These are phyloP conservation scores for Auriscalpium vulgare DNA, from an alignment of 768 basidiomycete genomes.

Conservation along the genomic window DNA sequence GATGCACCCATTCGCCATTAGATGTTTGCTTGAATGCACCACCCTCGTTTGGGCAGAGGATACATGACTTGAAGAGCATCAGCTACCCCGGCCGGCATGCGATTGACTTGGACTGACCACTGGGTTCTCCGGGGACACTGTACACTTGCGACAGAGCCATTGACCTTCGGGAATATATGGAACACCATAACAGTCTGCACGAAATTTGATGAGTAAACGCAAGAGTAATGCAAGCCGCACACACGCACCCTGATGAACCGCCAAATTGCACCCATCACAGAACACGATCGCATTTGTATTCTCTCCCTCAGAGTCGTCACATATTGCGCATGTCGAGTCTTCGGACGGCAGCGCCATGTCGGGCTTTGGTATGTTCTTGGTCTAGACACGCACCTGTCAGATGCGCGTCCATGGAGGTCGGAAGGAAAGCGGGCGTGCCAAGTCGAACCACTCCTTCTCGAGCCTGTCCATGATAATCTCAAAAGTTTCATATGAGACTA, in stretches of 20 bases:
- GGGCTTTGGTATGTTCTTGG: slow-evolving; percentile 87
- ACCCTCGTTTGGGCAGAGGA: slow-evolving; percentile 94
- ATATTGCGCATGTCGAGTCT: slow-evolving; percentile 94
- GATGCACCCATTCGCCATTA: slow-evolving; percentile 89
- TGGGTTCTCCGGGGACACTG: slow-evolving; percentile 92
- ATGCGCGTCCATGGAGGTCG: not conserved
- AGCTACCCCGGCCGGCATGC: not conserved
- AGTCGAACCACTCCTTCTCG: slow-evolving; percentile 98
- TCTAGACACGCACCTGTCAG: slow-evolving; percentile 36
- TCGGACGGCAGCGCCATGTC: slow-evolving; percentile 85
- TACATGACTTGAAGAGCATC: slow-evolving; percentile 62
- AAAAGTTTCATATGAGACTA: slow-evolving; percentile 77
- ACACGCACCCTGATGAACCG: slow-evolving; percentile 91
- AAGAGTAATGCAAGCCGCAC: not conserved
- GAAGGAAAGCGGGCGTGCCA: slow-evolving; percentile 45
- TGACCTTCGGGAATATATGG: slow-evolving; percentile 99
- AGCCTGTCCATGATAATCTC: slow-evolving; percentile 96
- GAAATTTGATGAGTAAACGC: not conserved
- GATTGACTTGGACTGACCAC: slow-evolving; percentile 51
- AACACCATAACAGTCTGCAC: slow-evolving; percentile 92
- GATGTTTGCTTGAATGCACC: slow-evolving; percentile 98
- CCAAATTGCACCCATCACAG: slow-evolving; percentile 97
- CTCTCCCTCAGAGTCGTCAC: slow-evolving; percentile 97
- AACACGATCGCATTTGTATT: slow-evolving; percentile 99
- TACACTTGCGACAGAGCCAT: slow-evolving; percentile 98